Evolutionary conservation across 257 asterid species (phyloP).

Genomic region (Buddleja alternifolia): DNA sequence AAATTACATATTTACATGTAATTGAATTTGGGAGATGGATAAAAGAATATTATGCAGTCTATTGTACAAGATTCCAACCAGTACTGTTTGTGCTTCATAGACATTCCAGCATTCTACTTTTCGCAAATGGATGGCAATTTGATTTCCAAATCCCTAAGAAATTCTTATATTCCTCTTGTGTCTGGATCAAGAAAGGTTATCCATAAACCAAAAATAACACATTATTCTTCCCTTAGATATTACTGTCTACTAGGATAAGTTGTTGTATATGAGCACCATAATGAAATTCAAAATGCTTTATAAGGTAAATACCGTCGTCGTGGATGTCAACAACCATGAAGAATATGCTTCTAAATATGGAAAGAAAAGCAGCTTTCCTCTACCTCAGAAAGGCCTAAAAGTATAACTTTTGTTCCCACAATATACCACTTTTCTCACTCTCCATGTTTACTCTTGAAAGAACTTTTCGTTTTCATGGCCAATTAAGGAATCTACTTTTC

Average conservation of each 20-base stretch:
- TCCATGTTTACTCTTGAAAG: conserved; percentile 20
- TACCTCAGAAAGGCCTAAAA: conserved; percentile 24
- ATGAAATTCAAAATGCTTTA: conserved; percentile 38
- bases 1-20: neutral
- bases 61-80: neutral
- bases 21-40: neutral
- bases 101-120: conserved; percentile 24
- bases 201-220: conserved; percentile 28
- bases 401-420: conserved; percentile 44
- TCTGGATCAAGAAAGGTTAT: conserved; percentile 22
- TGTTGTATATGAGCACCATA: conserved; percentile 25
- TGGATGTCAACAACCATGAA: conserved; percentile 23
- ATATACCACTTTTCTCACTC: conserved; percentile 24
- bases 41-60: conserved; percentile 20
- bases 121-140: conserved; percentile 31
- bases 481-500: conserved; percentile 44
- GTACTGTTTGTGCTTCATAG: neutral
- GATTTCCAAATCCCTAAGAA: conserved; percentile 33
- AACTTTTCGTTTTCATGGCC: conserved; percentile 21
- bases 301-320: conserved; percentile 19
- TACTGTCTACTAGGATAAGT: conserved; percentile 37
- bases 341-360: conserved; percentile 47
- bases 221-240: conserved; percentile 22
- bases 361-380: conserved; percentile 29
- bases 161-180: conserved; percentile 29